Percentiles rank a stretch among this genome's conserved stretches.
Conservation (phyloP, 2,329 filamentous ascomycete species). For the Penicillium digitatum region DNA sequence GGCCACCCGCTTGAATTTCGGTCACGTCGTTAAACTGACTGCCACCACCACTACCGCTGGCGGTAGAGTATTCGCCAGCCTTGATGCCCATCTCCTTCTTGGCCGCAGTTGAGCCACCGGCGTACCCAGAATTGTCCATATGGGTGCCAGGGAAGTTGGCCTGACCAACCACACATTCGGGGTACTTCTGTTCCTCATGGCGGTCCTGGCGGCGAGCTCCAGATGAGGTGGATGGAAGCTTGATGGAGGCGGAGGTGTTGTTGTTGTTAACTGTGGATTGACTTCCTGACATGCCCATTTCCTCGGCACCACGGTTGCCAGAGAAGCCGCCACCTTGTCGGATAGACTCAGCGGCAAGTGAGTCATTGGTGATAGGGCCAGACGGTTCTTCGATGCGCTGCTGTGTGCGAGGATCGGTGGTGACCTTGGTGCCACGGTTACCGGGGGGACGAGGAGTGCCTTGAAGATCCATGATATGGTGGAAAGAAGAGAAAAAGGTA, state of each 20-base stretch:
- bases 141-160: constrained; percentile 39
- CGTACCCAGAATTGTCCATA: constrained; percentile 32
- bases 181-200: constrained; percentile 43
- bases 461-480: constrained; percentile 39
- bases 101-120: constrained; percentile 33
- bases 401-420: constrained; percentile 48
- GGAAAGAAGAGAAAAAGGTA: neutral
- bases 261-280: constrained; percentile 56
- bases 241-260: constrained; percentile 52
- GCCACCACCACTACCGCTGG: constrained; percentile 27
- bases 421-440: constrained; percentile 40
- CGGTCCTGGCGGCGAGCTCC: constrained; percentile 46
- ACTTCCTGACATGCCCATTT: constrained; percentile 48
- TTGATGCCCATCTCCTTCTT: constrained; percentile 31
- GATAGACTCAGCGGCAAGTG: constrained; percentile 71
- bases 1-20: constrained; percentile 41
- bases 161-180: constrained; percentile 38
- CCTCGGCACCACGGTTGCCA: constrained; percentile 54
- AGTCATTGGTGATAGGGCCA: constrained; percentile 63
- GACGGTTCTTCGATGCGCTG: constrained; percentile 59
- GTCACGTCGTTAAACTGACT: constrained; percentile 20
- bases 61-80: constrained; percentile 21
- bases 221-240: constrained; percentile 48
- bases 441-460: constrained; percentile 35
- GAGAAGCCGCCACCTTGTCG: constrained; percentile 57